These are phyloP conservation scores for Albugo candida DNA, from an alignment of 352 stramenopile species.

Conservation along the genomic window DNA sequence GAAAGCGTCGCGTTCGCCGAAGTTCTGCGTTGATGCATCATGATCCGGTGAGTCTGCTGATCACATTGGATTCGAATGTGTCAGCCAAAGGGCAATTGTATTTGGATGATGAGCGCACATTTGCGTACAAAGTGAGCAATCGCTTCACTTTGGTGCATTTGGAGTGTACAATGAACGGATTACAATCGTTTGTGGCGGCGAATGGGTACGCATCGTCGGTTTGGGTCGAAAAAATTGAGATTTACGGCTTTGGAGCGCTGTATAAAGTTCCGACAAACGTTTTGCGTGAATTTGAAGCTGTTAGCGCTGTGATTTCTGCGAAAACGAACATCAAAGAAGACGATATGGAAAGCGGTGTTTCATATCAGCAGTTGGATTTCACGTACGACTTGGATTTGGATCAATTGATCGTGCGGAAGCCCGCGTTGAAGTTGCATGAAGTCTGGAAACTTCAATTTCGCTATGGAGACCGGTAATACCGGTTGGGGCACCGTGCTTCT, in stretches of 20 bases:
- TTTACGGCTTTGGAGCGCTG: conserved; percentile 20
- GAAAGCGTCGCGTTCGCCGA: conserved; percentile 90
- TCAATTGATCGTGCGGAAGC: too few relatives aligned
- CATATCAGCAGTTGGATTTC: too few relatives aligned
- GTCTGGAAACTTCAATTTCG: too few relatives aligned
- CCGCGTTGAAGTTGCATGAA: too few relatives aligned
- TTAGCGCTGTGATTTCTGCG: too few relatives aligned
- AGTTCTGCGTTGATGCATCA: conserved; percentile 88
- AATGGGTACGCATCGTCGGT: conserved; percentile 26
- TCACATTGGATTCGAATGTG: conserved; percentile 77
- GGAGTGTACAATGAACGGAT: conserved; percentile 12
- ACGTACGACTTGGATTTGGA: too few relatives aligned
- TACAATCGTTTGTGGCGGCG: conserved; percentile 12
- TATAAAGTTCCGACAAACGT: too few relatives aligned
- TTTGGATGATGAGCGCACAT: conserved; percentile 92
- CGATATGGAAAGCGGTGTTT: too few relatives aligned
- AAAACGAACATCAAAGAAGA: too few relatives aligned
- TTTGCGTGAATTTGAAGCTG: too few relatives aligned
- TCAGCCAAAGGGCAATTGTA: conserved; percentile 83
- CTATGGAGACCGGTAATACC: too few relatives aligned
- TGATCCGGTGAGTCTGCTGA: conserved; percentile 94
- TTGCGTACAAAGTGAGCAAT: conserved; percentile 29
- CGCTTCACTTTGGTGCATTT: conserved; percentile 32
- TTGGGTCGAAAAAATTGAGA: conserved; percentile 73
- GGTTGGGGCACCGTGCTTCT: too few relatives aligned